Percentiles rank a stretch among this genome's conserved stretches.
phyloP scores from a whole-genome alignment of 257 asterid species.

The Fraxinus excelsior region DNA sequence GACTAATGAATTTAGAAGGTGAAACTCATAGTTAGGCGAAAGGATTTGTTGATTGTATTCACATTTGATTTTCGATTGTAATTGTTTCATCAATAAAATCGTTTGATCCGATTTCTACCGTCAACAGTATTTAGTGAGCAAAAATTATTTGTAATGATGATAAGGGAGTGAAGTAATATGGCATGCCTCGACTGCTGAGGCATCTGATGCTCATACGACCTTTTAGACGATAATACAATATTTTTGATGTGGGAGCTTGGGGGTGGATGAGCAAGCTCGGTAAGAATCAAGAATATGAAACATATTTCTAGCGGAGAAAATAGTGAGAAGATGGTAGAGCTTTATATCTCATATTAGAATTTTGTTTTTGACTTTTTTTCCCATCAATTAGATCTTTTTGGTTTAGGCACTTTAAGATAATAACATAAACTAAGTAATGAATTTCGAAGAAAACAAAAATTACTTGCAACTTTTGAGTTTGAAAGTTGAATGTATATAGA shows the following conservation, averaged over 20 bases:
- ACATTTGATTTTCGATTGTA: no score
- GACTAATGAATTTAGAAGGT: no score
- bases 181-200: background rate
- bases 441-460: background rate
- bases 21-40: no score
- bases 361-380: no score
- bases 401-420: background rate
- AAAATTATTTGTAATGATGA: background rate
- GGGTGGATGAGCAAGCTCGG: background rate
- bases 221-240: background rate
- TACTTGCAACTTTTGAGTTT: background rate
- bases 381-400: background rate
- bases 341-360: background rate
- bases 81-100: no score
- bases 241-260: background rate
- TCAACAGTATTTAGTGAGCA: background rate
- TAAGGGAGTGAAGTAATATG: background rate
- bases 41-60: no score
- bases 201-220: background rate
- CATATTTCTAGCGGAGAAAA: background rate
- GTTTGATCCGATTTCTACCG: no score
- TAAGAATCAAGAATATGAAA: background rate
- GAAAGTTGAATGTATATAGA: background rate
- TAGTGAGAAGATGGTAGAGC: background rate
- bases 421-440: background rate